Evolutionary conservation across 2,329 filamentous ascomycete genomes (phyloP).

Genomic region (Fusarium poae): DNA sequence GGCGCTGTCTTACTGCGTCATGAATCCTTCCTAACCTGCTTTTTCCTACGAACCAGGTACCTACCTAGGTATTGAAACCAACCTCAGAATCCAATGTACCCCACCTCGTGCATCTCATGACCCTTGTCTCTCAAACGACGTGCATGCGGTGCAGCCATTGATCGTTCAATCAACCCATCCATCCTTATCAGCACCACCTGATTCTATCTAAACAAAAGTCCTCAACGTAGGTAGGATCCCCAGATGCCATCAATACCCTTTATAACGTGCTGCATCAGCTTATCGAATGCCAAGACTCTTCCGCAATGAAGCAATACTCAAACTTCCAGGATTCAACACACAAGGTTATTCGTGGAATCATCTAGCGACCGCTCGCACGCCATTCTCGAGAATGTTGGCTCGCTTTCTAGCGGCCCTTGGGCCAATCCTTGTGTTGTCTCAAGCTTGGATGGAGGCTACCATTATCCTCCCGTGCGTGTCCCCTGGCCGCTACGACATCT

Average conservation of each 20-base stretch:
- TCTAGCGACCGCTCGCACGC: constrained; percentile 14
- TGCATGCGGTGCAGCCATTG: constrained; percentile 14
- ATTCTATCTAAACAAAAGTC: constrained; percentile 33
- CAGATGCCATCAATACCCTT: constrained; percentile 2
- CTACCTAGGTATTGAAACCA: background rate
- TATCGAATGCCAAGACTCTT: constrained; percentile 24
- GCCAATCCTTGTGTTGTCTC: background rate
- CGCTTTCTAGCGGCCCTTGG: constrained; percentile 18
- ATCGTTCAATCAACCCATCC: constrained; percentile 21
- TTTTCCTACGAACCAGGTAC: background rate
- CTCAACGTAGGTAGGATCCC: constrained; percentile 12
- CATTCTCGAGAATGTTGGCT: constrained; percentile 11
- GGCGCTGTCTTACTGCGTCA: constrained; percentile 3
- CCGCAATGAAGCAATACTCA: constrained; percentile 5
- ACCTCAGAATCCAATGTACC: constrained; percentile 4
- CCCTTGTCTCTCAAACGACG: constrained; percentile 17
- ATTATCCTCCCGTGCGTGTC: constrained; percentile 3
- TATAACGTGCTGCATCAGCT: constrained; percentile 25
- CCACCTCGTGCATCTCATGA: constrained; percentile 22
- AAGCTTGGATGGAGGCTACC: constrained; percentile 22
- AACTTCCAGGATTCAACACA: background rate
- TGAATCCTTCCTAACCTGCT: constrained; percentile 13
- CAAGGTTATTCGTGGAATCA: constrained; percentile 24
- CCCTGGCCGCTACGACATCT: constrained; percentile 10
- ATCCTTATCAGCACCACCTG: constrained; percentile 33